Conservation (phyloP, 345 rosid species). For the Populus simonii region DNA sequence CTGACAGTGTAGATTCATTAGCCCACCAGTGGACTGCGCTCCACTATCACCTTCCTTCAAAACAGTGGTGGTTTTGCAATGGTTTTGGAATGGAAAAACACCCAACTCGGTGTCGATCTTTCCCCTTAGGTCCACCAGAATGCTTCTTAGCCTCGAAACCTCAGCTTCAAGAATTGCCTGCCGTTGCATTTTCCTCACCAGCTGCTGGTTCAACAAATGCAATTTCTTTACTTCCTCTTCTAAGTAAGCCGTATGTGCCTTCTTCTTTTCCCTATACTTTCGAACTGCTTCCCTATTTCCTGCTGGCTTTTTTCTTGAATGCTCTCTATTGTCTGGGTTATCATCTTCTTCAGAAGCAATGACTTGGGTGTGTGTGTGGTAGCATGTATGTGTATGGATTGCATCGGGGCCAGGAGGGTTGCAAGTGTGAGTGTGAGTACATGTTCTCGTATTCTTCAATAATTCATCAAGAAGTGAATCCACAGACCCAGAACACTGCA, state of each 20-base stretch:
- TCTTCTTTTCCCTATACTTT: conserved; percentile 79
- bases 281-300: conserved; percentile 79
- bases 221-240: conserved; percentile 73
- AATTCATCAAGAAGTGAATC: conserved; percentile 40
- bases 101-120: conserved; percentile 55
- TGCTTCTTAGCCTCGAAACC: conserved; percentile 42
- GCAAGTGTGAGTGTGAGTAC: conserved; percentile 78
- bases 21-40: conserved; percentile 16
- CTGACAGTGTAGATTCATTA: conserved; percentile 15
- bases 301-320: conserved; percentile 37
- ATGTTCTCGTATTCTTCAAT: conserved; percentile 41
- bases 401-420: conserved; percentile 66
- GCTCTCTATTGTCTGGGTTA: conserved; percentile 22
- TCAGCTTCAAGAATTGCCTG: conserved; percentile 57
- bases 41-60: conserved; percentile 41
- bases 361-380: conserved; percentile 61
- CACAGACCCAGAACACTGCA: conserved; percentile 24
- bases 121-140: conserved; percentile 46
- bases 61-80: conserved; percentile 18
- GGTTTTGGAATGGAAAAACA: conserved; percentile 43
- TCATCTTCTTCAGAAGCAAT: conserved; percentile 45
- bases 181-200: conserved; percentile 48
- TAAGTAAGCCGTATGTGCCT: conserved; percentile 62
- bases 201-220: conserved; percentile 40
- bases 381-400: conserved; percentile 63